These are phyloP conservation scores for Sporothrix curviconia DNA, from an alignment of 2,329 filamentous ascomycete genomes.

Conservation along the genomic window DNA sequence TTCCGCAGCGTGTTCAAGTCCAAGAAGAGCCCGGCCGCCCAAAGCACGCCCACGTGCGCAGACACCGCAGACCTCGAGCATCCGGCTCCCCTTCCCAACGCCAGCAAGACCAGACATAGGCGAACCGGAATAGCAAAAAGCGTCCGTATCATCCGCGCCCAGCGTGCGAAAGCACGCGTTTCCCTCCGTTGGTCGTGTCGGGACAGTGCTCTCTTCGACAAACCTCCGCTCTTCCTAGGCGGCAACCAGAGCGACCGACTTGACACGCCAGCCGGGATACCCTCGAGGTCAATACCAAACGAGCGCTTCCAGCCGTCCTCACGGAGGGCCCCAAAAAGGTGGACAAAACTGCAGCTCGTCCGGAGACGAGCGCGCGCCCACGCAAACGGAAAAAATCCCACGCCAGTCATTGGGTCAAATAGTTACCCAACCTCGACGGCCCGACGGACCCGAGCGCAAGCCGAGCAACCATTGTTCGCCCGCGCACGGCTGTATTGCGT, in stretches of 20 bases:
- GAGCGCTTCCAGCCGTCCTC: constrained; percentile 25
- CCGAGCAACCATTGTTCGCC: constrained; percentile 17
- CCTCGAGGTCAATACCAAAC: constrained; percentile 17
- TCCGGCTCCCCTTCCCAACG: neutral
- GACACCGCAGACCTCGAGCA: constrained; percentile 37
- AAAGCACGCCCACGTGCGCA: constrained; percentile 28
- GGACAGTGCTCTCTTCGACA: no score
- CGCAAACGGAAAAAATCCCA: no score
- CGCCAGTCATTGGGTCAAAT: constrained; percentile 56
- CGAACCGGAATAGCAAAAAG: constrained; percentile 15
- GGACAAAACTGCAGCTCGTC: constrained; percentile 29
- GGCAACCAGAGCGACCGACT: neutral
- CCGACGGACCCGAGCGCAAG: constrained; percentile 43
- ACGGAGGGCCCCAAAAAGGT: constrained; percentile 26
- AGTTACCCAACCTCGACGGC: constrained; percentile 59
- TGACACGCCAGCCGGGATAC: neutral
- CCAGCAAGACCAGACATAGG: neutral
- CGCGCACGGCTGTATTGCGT: constrained; percentile 1
- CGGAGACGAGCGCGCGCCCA: constrained; percentile 43
- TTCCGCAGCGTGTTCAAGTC: constrained; percentile 64
- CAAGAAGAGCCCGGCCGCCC: constrained; percentile 41
- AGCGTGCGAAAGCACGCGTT: constrained; percentile 1
- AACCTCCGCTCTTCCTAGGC: no score
- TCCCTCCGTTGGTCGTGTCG: no score
- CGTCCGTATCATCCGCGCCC: neutral